A percentile compares a stretch with the other conserved stretches of the same genome.
phyloP scores from a whole-genome alignment of 768 basidiomycete genomes.

The Pilatotrama ljubarskyi region DNA sequence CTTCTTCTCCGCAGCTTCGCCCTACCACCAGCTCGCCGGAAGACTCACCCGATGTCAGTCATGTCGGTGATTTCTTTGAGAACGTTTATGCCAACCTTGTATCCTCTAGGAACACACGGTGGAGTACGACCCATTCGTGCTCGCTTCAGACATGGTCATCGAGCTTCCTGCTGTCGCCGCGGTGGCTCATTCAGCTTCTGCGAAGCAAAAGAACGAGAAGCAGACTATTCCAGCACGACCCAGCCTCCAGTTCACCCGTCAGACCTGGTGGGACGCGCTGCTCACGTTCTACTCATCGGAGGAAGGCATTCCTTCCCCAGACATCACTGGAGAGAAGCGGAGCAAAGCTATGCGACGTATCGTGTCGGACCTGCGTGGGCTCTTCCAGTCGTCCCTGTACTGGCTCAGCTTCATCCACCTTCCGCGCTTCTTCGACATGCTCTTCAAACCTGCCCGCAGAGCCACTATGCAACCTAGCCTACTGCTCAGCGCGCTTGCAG shows the following conservation, averaged over 20 bases:
- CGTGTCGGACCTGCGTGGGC: slow-evolving; percentile 56
- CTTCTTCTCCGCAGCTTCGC: too few species aligned
- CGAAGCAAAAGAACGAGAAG: not conserved
- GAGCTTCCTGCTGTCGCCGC: too few species aligned
- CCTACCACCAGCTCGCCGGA: too few species aligned
- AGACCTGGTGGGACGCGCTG: slow-evolving; percentile 79
- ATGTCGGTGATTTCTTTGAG: too few species aligned
- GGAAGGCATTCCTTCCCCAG: not conserved
- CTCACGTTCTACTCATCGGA: slow-evolving; percentile 47
- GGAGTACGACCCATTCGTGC: too few species aligned
- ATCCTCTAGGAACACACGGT: too few species aligned
- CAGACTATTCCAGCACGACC: slow-evolving; percentile 43
- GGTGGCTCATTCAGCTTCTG: not conserved
- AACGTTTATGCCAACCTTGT: too few species aligned
- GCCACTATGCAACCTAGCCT: slow-evolving; percentile 65
- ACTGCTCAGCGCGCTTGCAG: slow-evolving; percentile 59
- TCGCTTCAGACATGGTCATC: too few species aligned
- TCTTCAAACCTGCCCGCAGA: slow-evolving; percentile 52
- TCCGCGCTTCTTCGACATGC: slow-evolving; percentile 61
- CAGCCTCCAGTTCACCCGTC: slow-evolving; percentile 63
- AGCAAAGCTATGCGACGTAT: slow-evolving; percentile 45
- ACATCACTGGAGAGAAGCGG: slow-evolving; percentile 36
- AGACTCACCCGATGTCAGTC: too few species aligned
- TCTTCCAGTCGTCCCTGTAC: slow-evolving; percentile 62
- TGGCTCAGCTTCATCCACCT: slow-evolving; percentile 76